Percentiles rank a stretch among this genome's conserved stretches.
Evolutionary conservation across 169 alveolate genomes (phyloP).

Genomic region (Eimeria falciformis): DNA sequence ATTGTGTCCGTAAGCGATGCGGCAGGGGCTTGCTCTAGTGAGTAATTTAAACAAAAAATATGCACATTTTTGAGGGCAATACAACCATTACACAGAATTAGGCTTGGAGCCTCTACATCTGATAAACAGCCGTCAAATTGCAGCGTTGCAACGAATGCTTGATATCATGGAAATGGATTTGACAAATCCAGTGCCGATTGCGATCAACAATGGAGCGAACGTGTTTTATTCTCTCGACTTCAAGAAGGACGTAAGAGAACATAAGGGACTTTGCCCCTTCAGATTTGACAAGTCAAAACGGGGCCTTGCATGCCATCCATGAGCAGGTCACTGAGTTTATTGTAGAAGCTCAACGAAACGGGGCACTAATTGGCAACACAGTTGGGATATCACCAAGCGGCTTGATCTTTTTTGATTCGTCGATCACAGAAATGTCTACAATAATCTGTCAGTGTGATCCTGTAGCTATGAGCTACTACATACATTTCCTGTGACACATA

Average conservation of each 20-base stretch:
- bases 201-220: slow-evolving; percentile 73
- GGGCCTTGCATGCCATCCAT: not conserved
- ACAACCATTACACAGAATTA: slow-evolving; percentile 45
- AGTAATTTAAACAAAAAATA: not conserved
- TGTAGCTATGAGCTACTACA: not conserved
- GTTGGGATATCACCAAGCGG: slow-evolving; percentile 44
- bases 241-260: slow-evolving; percentile 78
- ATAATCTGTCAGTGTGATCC: slow-evolving; percentile 13
- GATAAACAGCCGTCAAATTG: slow-evolving; percentile 76
- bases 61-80: not conserved
- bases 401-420: slow-evolving; percentile 60
- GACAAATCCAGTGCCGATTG: slow-evolving; percentile 82
- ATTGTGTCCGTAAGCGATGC: not conserved
- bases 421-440: slow-evolving; percentile 54
- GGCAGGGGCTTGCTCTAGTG: not conserved
- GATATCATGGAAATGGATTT: slow-evolving; percentile 75
- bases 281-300: slow-evolving; percentile 38
- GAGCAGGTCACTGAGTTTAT: slow-evolving; percentile 42
- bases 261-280: slow-evolving; percentile 51
- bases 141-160: slow-evolving; percentile 69
- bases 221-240: slow-evolving; percentile 80
- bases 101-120: slow-evolving; percentile 81
- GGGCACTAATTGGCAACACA: not conserved
- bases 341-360: not conserved
- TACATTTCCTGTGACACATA: not conserved